Conservation (phyloP, 306 rosid genomes). For the Castanopsis chinensis region DNA sequence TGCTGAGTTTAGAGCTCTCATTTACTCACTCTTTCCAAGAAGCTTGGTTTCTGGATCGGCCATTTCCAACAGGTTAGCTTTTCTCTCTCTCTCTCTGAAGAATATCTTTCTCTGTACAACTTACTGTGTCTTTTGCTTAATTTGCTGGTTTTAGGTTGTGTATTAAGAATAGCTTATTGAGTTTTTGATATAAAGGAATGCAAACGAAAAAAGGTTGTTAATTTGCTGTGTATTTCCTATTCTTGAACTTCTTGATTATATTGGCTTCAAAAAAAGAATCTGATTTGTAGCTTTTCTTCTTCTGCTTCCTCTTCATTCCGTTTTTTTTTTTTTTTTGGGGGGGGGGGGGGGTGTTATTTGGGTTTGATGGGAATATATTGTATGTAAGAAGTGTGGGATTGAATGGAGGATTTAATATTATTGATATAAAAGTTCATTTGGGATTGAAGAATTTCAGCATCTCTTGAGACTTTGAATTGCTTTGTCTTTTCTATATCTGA, state of each 20-base stretch:
- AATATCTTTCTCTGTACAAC: conserved; percentile 13
- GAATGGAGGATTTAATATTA: neutral
- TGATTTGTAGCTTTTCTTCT: neutral
- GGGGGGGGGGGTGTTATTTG: neutral
- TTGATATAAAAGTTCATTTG: neutral
- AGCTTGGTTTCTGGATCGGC: conserved; percentile 37
- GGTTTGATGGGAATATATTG: neutral
- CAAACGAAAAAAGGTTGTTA: neutral
- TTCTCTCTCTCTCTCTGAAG: conserved; percentile 2
- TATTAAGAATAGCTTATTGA: neutral
- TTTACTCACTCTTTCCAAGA: conserved; percentile 24
- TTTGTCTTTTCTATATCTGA: neutral
- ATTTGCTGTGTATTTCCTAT: neutral
- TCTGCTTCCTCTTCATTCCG: neutral
- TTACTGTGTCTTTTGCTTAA: conserved; percentile 22
- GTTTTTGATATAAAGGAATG: neutral
- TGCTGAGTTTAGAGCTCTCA: conserved; percentile 15
- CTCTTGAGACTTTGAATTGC: neutral
- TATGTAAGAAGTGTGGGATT: neutral
- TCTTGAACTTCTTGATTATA: neutral
- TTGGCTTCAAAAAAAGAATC: no score
- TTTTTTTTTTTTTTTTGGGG: neutral
- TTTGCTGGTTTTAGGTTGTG: conserved; percentile 6
- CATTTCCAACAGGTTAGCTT: conserved; percentile 33
- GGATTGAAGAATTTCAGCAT: conserved; percentile 1